These are phyloP conservation scores for Malassezia dermatis DNA, from an alignment of 1,284 basidiomycete species.

Conservation along the genomic window DNA sequence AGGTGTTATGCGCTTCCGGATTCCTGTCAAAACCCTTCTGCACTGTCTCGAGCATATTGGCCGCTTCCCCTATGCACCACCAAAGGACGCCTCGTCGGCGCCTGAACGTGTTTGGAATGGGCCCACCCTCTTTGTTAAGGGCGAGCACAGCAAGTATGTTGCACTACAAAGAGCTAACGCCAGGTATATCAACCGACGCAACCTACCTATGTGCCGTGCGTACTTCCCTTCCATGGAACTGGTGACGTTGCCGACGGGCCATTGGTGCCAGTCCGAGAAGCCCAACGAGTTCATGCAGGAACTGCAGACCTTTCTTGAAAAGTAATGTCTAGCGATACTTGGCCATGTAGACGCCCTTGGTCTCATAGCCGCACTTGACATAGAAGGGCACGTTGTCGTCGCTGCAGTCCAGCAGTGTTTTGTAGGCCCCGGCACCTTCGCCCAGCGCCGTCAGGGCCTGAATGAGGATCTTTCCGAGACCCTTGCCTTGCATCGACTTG, in stretches of 20 bases:
- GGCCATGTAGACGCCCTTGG: slow-evolving; percentile 44
- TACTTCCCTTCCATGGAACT: slow-evolving; percentile 61
- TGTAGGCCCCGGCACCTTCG: slow-evolving; percentile 70
- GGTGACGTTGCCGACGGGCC: slow-evolving; percentile 47
- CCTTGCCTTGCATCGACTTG: slow-evolving; percentile 73
- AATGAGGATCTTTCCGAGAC: slow-evolving; percentile 76
- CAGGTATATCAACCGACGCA: slow-evolving; percentile 65
- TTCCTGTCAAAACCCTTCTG: slow-evolving; percentile 62
- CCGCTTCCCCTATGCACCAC: slow-evolving; percentile 57
- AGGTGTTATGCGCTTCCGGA: slow-evolving; percentile 55
- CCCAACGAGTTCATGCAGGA: slow-evolving; percentile 48
- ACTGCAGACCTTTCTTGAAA: slow-evolving; percentile 37
- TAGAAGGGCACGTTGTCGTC: slow-evolving; percentile 94
- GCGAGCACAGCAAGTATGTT: slow-evolving; percentile 55
- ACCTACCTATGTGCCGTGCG: slow-evolving; percentile 54
- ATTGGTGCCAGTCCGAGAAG: slow-evolving; percentile 50
- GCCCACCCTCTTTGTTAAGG: slow-evolving; percentile 65
- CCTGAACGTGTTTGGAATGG: slow-evolving; percentile 54
- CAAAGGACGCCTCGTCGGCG: slow-evolving; percentile 14
- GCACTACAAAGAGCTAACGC: slow-evolving; percentile 19
- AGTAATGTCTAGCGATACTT: slow-evolving; percentile 17
- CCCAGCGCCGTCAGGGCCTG: slow-evolving; percentile 65
- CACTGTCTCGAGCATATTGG: slow-evolving; percentile 60
- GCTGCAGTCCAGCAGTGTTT: slow-evolving; percentile 92
- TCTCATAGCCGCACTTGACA: slow-evolving; percentile 69